Percentiles rank a stretch among this genome's conserved stretches.
phyloP scores from a whole-genome alignment of 371 early-diverging fungal species.

The Mortierella sp. region DNA sequence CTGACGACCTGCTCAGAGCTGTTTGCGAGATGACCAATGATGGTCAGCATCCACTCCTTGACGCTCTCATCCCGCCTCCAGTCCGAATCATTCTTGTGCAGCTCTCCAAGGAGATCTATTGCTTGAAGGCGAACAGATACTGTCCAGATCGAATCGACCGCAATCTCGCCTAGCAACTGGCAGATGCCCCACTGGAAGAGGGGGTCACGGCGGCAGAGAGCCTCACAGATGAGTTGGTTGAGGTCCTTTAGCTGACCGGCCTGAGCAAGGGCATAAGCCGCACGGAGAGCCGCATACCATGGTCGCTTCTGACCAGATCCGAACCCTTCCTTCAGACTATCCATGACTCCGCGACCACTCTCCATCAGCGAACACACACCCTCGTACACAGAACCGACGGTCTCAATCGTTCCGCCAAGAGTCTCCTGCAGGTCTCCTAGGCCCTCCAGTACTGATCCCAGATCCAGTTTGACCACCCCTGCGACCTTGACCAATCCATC shows the following conservation, averaged over 20 bases:
- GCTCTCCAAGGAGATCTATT: not conserved
- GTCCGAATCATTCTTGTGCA: not conserved
- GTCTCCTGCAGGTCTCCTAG: not conserved
- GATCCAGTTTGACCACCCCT: not conserved
- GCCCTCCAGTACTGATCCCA: not conserved
- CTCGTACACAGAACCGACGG: not conserved
- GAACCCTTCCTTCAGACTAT: not conserved
- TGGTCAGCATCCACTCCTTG: slow-evolving; percentile 2
- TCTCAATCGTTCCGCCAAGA: not conserved
- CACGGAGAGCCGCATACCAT: slow-evolving; percentile 23
- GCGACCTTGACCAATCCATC: not conserved
- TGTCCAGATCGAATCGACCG: not conserved
- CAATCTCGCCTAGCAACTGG: slow-evolving; percentile 10
- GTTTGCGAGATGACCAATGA: not conserved
- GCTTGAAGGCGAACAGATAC: not conserved
- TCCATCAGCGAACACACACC: not conserved
- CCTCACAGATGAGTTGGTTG: not conserved
- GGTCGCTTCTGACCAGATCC: not conserved
- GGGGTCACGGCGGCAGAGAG: slow-evolving; percentile 9
- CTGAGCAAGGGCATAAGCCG: slow-evolving; percentile 3
- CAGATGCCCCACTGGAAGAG: slow-evolving; percentile 21
- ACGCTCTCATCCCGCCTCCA: not conserved
- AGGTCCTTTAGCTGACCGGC: not conserved
- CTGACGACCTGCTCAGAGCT: not conserved
- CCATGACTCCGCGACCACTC: not conserved